Evolutionary conservation across 2,329 filamentous ascomycete species (phyloP), one percentile per base, ranked within the genome.

Genomic region (Diaporthe amygdali): DNA sequence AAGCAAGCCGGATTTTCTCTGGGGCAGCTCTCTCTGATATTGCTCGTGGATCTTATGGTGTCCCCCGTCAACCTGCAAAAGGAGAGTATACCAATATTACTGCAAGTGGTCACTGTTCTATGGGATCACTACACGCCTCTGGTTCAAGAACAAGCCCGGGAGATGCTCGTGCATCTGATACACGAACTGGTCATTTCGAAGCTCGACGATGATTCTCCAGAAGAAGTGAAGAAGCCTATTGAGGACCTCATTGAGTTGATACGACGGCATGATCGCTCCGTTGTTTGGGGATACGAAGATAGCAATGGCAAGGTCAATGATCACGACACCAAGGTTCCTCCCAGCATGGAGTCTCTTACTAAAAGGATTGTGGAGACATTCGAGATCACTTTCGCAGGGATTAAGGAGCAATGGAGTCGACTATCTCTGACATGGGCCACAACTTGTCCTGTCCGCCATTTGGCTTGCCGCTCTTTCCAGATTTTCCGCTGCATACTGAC

Each of bases 81-180:
- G 22, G 94, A 97, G 56, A 93, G 93, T 76, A 89, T 98, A 3
- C 94, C 96, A 1, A 88, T 97, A 32, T 85, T 99, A 25, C 85
- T 99, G 17, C 96, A 99, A 80, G 94, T 97, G 10, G 92, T 98
- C 6, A 92, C 96, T 15, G 94, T 98, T 4, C 88, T 98, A 2
- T 99, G 96, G 96, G 97, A 99, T 79, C 96, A 98, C 78, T 98
- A 99, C 77, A 97, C 94, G 1, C 91, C 94, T 3, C 89, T 98
- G 14, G 96, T 99, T 1, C 96, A 98, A 80, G 96, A 98, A 75
- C 96, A 99, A 81, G 95, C 97, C 37, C 91, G 95, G 61, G 96
- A 99, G 81, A 97, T 99, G 95, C 89, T 99, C 20, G 95, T 99
- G 2, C 96, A 99, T 83, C 88, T 99, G 22, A 97, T 99, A 56